phyloP scores from a whole-genome alignment of 805 yeast species.

The Kuraishia borneana region DNA sequence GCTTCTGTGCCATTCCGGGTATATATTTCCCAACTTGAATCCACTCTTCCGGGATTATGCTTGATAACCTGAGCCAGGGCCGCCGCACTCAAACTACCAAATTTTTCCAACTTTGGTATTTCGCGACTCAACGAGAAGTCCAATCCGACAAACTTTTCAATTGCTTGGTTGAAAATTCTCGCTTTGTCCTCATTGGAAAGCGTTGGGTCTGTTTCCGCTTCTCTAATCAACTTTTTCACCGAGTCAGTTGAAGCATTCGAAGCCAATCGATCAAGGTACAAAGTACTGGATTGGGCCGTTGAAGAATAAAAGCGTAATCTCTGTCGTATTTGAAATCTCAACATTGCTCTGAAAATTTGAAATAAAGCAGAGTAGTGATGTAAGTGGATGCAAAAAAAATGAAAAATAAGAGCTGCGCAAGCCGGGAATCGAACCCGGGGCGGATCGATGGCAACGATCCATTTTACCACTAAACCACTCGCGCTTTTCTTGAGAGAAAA shows the following conservation, averaged over 20 bases:
- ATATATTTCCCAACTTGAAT: slow-evolving; percentile 19
- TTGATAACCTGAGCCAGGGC: slow-evolving; percentile 15
- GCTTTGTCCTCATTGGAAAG: not conserved
- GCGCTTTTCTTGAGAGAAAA: too few relatives aligned
- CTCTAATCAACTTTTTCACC: not conserved
- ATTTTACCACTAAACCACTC: slow-evolving; percentile 7
- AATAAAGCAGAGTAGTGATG: too few relatives aligned
- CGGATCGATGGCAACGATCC: slow-evolving; percentile 6
- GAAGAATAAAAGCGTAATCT: too few relatives aligned
- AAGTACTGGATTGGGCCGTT: too few relatives aligned
- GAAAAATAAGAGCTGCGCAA: not conserved
- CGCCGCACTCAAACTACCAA: slow-evolving; percentile 3
- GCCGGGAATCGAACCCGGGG: slow-evolving; percentile 5
- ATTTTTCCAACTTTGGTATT: slow-evolving; percentile 12
- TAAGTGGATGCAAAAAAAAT: not conserved
- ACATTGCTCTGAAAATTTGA: too few relatives aligned
- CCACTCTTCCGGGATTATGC: slow-evolving; percentile 24
- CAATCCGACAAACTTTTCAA: not conserved
- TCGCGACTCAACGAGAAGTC: slow-evolving; percentile 1
- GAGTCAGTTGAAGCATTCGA: too few relatives aligned
- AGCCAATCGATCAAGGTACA: too few relatives aligned
- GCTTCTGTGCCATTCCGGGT: not conserved
- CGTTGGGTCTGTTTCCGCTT: not conserved
- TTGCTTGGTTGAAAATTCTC: not conserved
- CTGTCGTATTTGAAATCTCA: too few relatives aligned